Percentiles rank a stretch among this genome's conserved stretches.
Conservation (phyloP, 164 flowering plant genomes). For the Berberis vulgaris region DNA sequence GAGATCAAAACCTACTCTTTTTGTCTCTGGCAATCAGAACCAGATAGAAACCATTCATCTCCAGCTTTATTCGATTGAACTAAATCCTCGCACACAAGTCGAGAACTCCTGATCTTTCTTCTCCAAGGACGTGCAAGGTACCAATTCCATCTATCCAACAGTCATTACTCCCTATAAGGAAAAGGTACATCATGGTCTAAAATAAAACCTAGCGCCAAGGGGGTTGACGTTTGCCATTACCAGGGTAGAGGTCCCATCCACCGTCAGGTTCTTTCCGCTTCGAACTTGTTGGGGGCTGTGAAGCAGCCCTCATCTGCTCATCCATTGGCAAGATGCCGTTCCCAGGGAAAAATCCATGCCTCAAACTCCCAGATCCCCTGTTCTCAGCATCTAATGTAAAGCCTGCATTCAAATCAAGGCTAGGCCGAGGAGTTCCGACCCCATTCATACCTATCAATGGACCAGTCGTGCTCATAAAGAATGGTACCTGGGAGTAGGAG, state of each 20-base stretch:
- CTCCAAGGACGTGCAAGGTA: not conserved
- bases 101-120: not conserved
- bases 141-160: not conserved
- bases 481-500: slow-evolving; percentile 36
- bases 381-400: slow-evolving; percentile 27
- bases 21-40: slow-evolving; percentile 13
- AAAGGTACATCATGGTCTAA: not conserved
- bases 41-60: slow-evolving; percentile 10
- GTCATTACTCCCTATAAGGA: not conserved
- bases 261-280: slow-evolving; percentile 79
- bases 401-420: slow-evolving; percentile 56
- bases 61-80: slow-evolving; percentile 32
- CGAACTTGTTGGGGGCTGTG: slow-evolving; percentile 32
- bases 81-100: not conserved
- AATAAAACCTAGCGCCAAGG: slow-evolving; percentile 33
- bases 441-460: slow-evolving; percentile 27
- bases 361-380: slow-evolving; percentile 21
- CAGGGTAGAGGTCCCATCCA: slow-evolving; percentile 51
- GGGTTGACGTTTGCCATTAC: slow-evolving; percentile 36
- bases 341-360: slow-evolving; percentile 30
- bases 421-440: slow-evolving; percentile 20
- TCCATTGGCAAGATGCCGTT: slow-evolving; percentile 32
- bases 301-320: slow-evolving; percentile 30
- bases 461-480: slow-evolving; percentile 35
- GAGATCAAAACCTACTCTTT: slow-evolving; percentile 22